Evolutionary conservation across 345 rosid genomes (phyloP).

Genomic region (Salix viminalis): DNA sequence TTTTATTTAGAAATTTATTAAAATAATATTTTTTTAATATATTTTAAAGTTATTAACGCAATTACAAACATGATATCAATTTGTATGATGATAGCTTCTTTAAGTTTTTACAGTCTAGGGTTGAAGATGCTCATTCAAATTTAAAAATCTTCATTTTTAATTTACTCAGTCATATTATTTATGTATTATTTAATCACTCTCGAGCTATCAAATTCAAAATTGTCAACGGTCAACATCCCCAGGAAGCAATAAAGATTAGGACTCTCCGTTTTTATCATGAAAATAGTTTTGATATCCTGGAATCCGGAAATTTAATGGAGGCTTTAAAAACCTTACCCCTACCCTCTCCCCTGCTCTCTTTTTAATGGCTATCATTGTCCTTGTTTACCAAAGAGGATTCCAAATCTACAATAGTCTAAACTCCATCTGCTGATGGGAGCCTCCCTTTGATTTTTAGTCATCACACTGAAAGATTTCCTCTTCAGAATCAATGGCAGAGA

Average conservation of each 20-base stretch:
- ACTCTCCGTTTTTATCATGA: slow-evolving; percentile 1
- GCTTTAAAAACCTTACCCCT: neutral
- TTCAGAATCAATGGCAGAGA: slow-evolving; percentile 27
- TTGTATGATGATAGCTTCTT: neutral
- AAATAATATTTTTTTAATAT: neutral
- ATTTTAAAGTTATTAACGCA: too few species aligned
- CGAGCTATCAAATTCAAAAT: neutral
- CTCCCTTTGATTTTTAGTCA: slow-evolving; percentile 8
- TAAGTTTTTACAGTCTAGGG: neutral
- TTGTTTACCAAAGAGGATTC: slow-evolving; percentile 23
- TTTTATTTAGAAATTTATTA: too few species aligned
- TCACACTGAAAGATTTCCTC: slow-evolving; percentile 9
- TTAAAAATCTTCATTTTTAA: neutral
- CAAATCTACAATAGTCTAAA: slow-evolving; percentile 19
- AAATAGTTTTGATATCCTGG: slow-evolving; percentile 19
- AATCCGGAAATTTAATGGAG: slow-evolving; percentile 9
- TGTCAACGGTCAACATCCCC: neutral
- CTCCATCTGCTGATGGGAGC: neutral
- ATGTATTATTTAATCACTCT: neutral
- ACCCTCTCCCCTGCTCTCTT: slow-evolving; percentile 12
- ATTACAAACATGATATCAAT: too few species aligned
- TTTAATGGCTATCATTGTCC: slow-evolving; percentile 15
- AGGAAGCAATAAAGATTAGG: neutral
- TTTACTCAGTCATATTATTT: neutral
- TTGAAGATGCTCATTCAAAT: slow-evolving; percentile 2